Conservation (phyloP, 2,329 filamentous ascomycete species). For the Leptographium procerum region DNA sequence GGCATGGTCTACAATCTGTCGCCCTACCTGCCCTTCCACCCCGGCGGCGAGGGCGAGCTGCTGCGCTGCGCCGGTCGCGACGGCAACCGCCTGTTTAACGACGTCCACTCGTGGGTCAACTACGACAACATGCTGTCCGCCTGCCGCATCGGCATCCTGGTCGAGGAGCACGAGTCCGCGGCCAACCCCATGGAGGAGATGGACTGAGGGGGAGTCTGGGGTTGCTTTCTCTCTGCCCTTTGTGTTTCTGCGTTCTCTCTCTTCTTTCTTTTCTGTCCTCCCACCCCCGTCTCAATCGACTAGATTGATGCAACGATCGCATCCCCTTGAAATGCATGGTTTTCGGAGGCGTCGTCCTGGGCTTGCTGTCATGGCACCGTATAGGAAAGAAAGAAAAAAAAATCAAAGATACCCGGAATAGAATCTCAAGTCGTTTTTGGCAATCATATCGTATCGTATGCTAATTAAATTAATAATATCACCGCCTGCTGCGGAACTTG, state of each 20-base stretch:
- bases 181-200: slow-evolving; percentile 45
- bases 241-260: background rate
- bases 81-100: slow-evolving; percentile 51
- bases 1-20: slow-evolving; percentile 92
- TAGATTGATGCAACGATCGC: too few species aligned
- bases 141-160: slow-evolving; percentile 52
- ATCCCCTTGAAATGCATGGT: too few species aligned
- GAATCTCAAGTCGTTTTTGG: too few species aligned
- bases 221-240: background rate
- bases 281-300: too few species aligned
- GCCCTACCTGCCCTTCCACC: slow-evolving; percentile 83
- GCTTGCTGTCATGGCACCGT: too few species aligned
- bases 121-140: slow-evolving; percentile 57
- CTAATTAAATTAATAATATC: background rate
- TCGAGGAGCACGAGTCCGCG: slow-evolving; percentile 36
- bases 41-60: slow-evolving; percentile 70
- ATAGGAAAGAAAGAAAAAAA: too few species aligned
- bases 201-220: slow-evolving; percentile 30
- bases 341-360: too few species aligned
- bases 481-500: slow-evolving; percentile 40
- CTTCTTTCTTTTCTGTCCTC: too few species aligned
- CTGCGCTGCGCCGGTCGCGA: slow-evolving; percentile 51
- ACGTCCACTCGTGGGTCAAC: slow-evolving; percentile 62
- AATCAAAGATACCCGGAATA: background rate
- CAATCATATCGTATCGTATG: background rate